Percentiles rank a stretch among this genome's conserved stretches.
Conservation (phyloP, 768 basidiomycete genomes). For the Lyophyllum decastes region DNA sequence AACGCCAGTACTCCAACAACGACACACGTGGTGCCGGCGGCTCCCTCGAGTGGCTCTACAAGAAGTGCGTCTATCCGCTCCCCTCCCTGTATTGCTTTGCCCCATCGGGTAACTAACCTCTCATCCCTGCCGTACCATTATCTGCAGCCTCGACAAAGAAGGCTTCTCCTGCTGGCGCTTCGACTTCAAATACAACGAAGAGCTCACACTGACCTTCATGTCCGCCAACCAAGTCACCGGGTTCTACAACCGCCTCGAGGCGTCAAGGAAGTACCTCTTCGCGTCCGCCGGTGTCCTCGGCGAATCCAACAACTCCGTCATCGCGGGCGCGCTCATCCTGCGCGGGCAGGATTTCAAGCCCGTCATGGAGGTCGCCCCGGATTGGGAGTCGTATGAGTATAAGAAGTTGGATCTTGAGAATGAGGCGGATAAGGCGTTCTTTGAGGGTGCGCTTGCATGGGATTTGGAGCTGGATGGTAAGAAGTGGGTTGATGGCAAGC, state of each 20-base stretch:
- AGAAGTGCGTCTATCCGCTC: constrained; percentile 65
- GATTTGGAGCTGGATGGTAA: constrained; percentile 87
- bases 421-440: constrained; percentile 81
- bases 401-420: constrained; percentile 75
- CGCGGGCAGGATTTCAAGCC: constrained; percentile 76
- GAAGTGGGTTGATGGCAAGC: constrained; percentile 90
- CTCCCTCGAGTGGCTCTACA: constrained; percentile 94
- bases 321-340: constrained; percentile 79
- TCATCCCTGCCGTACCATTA: neutral
- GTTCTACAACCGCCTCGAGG: constrained; percentile 98
- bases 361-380: constrained; percentile 81
- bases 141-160: constrained; percentile 74
- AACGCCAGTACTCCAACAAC: constrained; percentile 96
- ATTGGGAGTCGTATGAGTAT: constrained; percentile 89
- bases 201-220: constrained; percentile 93
- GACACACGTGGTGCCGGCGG: constrained; percentile 88
- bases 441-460: constrained; percentile 93
- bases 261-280: constrained; percentile 94
- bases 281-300: constrained; percentile 93
- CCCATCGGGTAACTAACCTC: neutral
- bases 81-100: neutral
- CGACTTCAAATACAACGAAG: constrained; percentile 96
- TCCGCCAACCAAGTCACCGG: constrained; percentile 92
- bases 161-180: constrained; percentile 92
- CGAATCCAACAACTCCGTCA: constrained; percentile 70